Percentiles rank a stretch among this genome's conserved stretches.
These are phyloP conservation scores for Gaertneriomyces sp. DNA, from an alignment of 192 early-diverging fungal genomes.

Conservation along the genomic window DNA sequence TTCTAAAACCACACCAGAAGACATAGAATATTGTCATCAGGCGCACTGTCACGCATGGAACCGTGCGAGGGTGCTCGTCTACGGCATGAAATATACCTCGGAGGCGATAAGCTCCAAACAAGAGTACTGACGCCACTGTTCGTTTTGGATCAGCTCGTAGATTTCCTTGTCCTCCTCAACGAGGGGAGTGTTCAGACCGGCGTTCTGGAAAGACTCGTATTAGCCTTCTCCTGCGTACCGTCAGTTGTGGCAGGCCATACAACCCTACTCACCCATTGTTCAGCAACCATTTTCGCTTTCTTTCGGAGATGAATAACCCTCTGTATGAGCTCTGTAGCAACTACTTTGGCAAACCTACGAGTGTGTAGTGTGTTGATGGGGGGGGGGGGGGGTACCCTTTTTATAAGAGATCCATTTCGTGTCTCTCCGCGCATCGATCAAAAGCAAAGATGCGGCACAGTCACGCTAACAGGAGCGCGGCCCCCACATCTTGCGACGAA, in stretches of 20 bases:
- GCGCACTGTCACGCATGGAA: no score
- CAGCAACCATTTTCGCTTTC: slow-evolving; percentile 2
- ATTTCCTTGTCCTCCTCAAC: slow-evolving; percentile 90
- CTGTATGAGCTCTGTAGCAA: no score
- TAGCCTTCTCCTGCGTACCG: background rate
- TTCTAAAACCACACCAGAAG: slow-evolving; percentile 59
- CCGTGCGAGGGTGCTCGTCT: no score
- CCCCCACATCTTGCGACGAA: no score
- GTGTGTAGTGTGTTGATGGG: no score
- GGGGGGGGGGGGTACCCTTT: no score
- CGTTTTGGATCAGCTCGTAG: slow-evolving; percentile 89
- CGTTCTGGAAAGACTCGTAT: slow-evolving; percentile 32
- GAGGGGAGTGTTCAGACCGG: slow-evolving; percentile 81
- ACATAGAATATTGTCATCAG: background rate
- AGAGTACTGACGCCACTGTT: slow-evolving; percentile 97
- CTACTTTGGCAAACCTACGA: no score
- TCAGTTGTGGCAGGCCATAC: background rate
- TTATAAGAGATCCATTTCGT: no score
- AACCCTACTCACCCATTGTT: slow-evolving; percentile 6
- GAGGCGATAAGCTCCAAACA: slow-evolving; percentile 98
- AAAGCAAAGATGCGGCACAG: no score
- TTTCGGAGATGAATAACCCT: no score
- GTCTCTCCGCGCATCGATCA: no score
- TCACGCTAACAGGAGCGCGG: no score
- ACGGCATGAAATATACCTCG: slow-evolving; percentile 63